Evolutionary conservation across 352 stramenopile genomes (phyloP).

Genomic region (Pythium myriotylum): DNA sequence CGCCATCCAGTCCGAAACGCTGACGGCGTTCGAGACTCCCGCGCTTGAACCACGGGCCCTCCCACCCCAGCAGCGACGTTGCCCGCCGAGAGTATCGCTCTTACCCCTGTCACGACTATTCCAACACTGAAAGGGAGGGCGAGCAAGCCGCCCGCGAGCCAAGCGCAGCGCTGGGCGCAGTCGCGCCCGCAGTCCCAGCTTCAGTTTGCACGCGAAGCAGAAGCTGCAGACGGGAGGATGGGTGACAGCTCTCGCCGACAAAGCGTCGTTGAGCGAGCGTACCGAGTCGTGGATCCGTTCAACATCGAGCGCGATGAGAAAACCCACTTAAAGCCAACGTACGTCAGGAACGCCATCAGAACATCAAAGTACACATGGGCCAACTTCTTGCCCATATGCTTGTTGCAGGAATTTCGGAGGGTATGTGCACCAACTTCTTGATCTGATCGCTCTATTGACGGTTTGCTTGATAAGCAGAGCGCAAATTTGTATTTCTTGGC

Average conservation of each 20-base stretch:
- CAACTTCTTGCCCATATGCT: slow-evolving; percentile 71
- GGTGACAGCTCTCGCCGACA: slow-evolving; percentile 14
- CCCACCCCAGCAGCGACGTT: neutral
- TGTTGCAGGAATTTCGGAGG: slow-evolving; percentile 86
- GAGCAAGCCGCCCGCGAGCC: neutral
- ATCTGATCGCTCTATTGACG: slow-evolving; percentile 37
- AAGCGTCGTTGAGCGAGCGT: slow-evolving; percentile 35
- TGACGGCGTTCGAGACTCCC: neutral
- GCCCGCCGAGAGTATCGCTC: neutral
- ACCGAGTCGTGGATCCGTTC: slow-evolving; percentile 69
- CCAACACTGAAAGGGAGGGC: neutral
- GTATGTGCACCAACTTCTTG: slow-evolving; percentile 45
- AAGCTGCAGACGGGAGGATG: neutral
- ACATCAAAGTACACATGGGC: slow-evolving; percentile 92
- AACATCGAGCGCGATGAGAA: slow-evolving; percentile 53
- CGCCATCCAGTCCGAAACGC: neutral
- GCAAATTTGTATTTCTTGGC: slow-evolving; percentile 95
- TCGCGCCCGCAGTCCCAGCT: slow-evolving; percentile 14
- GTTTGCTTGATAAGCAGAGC: slow-evolving; percentile 64
- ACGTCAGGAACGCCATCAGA: slow-evolving; percentile 78
- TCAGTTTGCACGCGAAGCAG: neutral
- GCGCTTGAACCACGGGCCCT: neutral
- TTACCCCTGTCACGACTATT: neutral
- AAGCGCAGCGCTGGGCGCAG: slow-evolving; percentile 21
- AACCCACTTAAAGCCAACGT: slow-evolving; percentile 56